Base-by-base conservation (phyloP, 305 asterid genomes). In the Striga hermonthica region DNA sequence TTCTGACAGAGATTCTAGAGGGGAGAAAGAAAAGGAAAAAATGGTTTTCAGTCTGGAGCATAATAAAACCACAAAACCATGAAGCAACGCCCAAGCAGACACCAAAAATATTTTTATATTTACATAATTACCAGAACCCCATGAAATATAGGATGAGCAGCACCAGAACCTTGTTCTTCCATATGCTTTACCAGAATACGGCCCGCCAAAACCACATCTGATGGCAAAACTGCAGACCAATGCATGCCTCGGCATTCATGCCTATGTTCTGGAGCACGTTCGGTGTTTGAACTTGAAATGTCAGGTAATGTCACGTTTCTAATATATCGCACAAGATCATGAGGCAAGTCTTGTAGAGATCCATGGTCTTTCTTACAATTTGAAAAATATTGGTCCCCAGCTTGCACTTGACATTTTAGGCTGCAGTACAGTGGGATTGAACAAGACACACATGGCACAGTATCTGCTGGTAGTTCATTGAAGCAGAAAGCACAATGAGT, bases 401-500 rank as follows among this genome's bases (percentile, higher is more conserved):
- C 91, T 75, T 66, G 85, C 64, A 82, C 67, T 82, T 79, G 97
- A 68, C 98, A 92, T 44, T 75, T 69, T 73, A 68, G 64, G 60
- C 95, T 87, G 86, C 98, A 92, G 79, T 89, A 92, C 54, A 87
- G 73, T 49, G 89, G 87, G 62, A 82, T 81, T 34, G 92, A 76
- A 76, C 98, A 92, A 37, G 91, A 85, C 47, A 79, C 14, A 74
- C 97, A 92, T 13, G 86, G 86, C 70, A 89, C 82, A 45, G 80
- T 74, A 84, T 89, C 93, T 45, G 80, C 82, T 35, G 96, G 91
- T 72, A 92, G 85, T 79, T 89, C 96, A 72, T 76, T 76, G 86
- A 92, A 89, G 91, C 98, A 92, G 82, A 78, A 86, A 73, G 94
- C 96, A 80, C 98, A 92, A 67, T 89, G 95, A 65, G 96, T 83